Evolutionary conservation across 495 filamentous ascomycete genomes (phyloP), one percentile per base, ranked within the genome.

Genomic region (Mycothermus thermophilus): DNA sequence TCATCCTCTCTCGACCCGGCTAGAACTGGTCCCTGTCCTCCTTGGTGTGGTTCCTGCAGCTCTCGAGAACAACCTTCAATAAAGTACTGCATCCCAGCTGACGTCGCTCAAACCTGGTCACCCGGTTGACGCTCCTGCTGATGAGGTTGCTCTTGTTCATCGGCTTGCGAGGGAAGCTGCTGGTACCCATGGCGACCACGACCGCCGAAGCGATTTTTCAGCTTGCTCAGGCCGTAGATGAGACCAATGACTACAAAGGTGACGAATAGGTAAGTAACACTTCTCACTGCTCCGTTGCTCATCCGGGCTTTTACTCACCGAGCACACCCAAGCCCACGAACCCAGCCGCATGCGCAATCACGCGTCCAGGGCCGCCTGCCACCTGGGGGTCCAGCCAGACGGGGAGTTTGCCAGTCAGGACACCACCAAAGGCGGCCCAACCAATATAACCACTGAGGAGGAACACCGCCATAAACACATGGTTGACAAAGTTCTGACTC

Each of bases 381-480:
- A 41, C 29, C 17, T 57, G 43, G 8, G 52, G 52, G 26, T 72
- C 62, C 25, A 72, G 50, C 53, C 66, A 72, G 42, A 62, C 66
- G 6, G 57, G 54, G 25, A 57, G 62, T 19, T 59, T 49, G 34
- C 61, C 65, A 0, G 65, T 69, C 32, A 62, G 18, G 5, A 57
- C 40, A 32, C 65, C 54, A 25, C 67, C 66, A 19, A 72, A 36
- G 10, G 51, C 54, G 8, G 60, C 58, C 69, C 65, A 72, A 3
- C 51, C 58, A 15, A 69, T 50, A 35, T 71, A 73, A 12, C 50
- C 28, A 5, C 45, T 37, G 31, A 60, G 50, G 4, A 65, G 37
- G 25, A 55, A 42, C 12, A 59, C 44, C 14, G 65, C 47, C 7
- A 47, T 54, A 20, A 49, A 35, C 11, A 63, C 23, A 34, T 69